phyloP scores from a whole-genome alignment of 495 filamentous ascomycete species.

The Daldinia decipiens region DNA sequence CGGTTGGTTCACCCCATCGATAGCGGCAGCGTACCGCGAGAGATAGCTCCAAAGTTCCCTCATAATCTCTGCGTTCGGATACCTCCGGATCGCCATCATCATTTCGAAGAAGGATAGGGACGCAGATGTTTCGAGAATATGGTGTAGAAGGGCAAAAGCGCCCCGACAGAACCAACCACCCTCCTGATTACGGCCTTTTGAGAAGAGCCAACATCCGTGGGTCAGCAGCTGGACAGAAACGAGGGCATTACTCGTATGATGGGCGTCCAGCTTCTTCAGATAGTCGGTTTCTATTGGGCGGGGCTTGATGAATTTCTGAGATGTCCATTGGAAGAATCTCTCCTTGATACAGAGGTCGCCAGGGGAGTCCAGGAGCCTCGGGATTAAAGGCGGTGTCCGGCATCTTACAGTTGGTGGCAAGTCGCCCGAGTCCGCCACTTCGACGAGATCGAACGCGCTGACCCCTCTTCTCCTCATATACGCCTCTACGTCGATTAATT shows the following conservation, averaged over 20 bases:
- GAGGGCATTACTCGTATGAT: slow-evolving; percentile 45
- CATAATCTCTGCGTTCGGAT: slow-evolving; percentile 45
- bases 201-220: slow-evolving; percentile 49
- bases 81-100: slow-evolving; percentile 41
- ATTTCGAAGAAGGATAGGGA: slow-evolving; percentile 47
- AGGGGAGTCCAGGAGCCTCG: slow-evolving; percentile 38
- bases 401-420: slow-evolving; percentile 50
- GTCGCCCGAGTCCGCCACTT: slow-evolving; percentile 47
- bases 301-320: slow-evolving; percentile 43
- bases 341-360: slow-evolving; percentile 45
- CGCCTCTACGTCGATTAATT: slow-evolving; percentile 48
- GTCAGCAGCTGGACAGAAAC: slow-evolving; percentile 42
- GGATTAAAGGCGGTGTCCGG: slow-evolving; percentile 48
- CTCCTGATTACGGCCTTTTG: slow-evolving; percentile 42
- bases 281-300: slow-evolving; percentile 41
- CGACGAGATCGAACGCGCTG: slow-evolving; percentile 49
- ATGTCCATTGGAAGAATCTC: slow-evolving; percentile 45
- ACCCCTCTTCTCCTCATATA: slow-evolving; percentile 52
- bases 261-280: slow-evolving; percentile 39
- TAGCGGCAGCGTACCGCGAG: slow-evolving; percentile 40
- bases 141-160: slow-evolving; percentile 41
- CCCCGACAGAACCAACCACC: slow-evolving; percentile 40
- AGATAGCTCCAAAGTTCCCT: slow-evolving; percentile 46
- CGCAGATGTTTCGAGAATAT: slow-evolving; percentile 44
- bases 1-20: slow-evolving; percentile 40